Conservation (phyloP, 225 moss, liverwort and hornwort species). For the Physcomitrium patens region DNA sequence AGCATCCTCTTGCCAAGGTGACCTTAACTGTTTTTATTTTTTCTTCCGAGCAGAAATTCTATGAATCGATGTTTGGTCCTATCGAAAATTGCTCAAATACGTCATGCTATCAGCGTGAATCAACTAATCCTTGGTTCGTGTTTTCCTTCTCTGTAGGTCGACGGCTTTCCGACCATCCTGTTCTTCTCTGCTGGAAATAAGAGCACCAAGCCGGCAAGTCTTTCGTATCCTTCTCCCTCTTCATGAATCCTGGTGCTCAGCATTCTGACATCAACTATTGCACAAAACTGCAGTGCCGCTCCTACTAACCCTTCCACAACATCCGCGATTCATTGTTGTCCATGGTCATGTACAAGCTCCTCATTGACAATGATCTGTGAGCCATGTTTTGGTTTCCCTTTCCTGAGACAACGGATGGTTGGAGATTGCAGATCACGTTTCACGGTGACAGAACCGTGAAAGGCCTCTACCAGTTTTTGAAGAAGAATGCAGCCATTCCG, state of each 20-base stretch:
- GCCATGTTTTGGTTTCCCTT: background rate
- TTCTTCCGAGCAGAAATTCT: background rate
- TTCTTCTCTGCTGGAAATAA: constrained; percentile 82
- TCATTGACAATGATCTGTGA: background rate
- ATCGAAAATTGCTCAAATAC: background rate
- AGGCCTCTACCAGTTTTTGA: constrained; percentile 77
- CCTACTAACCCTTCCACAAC: background rate
- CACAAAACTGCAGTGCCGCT: background rate
- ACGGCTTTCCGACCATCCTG: constrained; percentile 78
- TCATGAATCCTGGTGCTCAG: background rate
- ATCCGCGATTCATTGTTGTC: background rate
- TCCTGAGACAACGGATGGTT: background rate
- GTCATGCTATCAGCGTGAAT: background rate
- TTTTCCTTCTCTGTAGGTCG: constrained; percentile 42
- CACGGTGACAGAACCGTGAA: constrained; percentile 65
- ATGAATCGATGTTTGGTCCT: background rate
- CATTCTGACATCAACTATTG: background rate
- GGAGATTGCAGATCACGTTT: constrained; percentile 52
- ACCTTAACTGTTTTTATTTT: background rate
- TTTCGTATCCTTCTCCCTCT: background rate
- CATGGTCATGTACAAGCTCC: background rate
- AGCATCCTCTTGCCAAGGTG: constrained; percentile 85
- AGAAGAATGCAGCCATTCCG: constrained; percentile 70
- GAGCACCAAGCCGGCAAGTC: constrained; percentile 76
- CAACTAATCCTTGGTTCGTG: background rate